Base-by-base conservation (phyloP, 352 stramenopile species). In the Sclerospora graminicola region DNA sequence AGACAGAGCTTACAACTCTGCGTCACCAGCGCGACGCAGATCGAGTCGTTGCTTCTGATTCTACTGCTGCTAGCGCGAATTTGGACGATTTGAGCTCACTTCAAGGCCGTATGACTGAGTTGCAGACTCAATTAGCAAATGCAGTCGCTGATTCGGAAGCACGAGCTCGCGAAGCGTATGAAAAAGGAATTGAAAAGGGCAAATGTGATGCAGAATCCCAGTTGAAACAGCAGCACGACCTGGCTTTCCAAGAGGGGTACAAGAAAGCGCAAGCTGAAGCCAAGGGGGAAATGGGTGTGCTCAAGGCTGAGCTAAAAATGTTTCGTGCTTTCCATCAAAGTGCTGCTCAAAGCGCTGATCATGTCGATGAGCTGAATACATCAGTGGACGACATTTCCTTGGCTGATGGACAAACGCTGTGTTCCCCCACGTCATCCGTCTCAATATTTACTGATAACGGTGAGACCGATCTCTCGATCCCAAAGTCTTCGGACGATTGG, bases 401-500 rank as follows among this genome's bases (percentile, higher is more conserved):
- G 27, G 55, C 55, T 45, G 63, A 69, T 4, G 63, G 63, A 6
- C 42, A 56, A 18, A n/a, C 52, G 3, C 33, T 68, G 16, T 69
- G 60, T 36, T 73, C 63, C 4, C 62, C 62, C 13, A 62, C 58
- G 0, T 72, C 62, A 5, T 72, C 58, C 4, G 41, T 69, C n/a
- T 72, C 58, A 7, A 51, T 72, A 46, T 69, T 69, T 59, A 69
- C 48, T 41, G 58, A 64, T 38, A 63, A 69, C 38, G 47, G 50
- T 10, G 68, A 73, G 23, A 57, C 43, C n/a, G 61, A 72, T 23
- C 54, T 61, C 11, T 42, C 43, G 8, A 24, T 30, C 0, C 15
- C 54, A 7, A 68, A 65, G 37, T 46, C 57, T 2, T 58, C 58
- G 2, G 62, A 77, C 30, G 72, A 84, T 42, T 84, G 72, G 72